Base-by-base conservation (phyloP, 2,329 filamentous ascomycete species). In the Aspergillus transmontanensis region DNA sequence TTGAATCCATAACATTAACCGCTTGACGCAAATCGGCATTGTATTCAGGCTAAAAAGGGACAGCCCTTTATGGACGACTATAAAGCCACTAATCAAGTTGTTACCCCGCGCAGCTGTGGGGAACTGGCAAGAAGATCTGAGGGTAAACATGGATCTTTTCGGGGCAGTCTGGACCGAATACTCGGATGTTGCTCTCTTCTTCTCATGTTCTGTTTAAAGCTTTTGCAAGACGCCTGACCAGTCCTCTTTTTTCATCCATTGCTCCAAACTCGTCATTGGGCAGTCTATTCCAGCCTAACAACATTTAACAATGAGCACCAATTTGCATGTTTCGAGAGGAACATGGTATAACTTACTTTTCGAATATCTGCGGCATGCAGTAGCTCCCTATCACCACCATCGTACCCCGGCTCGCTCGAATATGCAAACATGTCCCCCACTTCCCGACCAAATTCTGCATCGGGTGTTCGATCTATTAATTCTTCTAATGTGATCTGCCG, bases 401-500 rank as follows among this genome's bases (percentile, higher is more conserved):
- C 82, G 60, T 85, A 85, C 0, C 83, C 83, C 0, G 83, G 82
- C 41, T 83, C 75, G 0, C 78, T 80, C 12, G 75, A 77, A 63
- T 85, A 85, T 1, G 71, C 65, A 51, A 80, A 84, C 83, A 85
- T 85, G 62, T 79, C 69, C 4, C 77, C 77, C 0, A 81, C 72
- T 64, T 85, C 83, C 0, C 77, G 69, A 0, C 82, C 83, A 1
- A 76, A 75, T 2, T 82, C 81, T 2, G 67, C 68, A 48, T 84
- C 82, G 0, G 74, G 72, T 0, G 76, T 71, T 2, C 67, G 66
- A 0, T 70, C 70, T 10, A 82, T 74, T 76, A 84, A 78, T 43
- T 82, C 76, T 6, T 82, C 77, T 1, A 76, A 62, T 0, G 75
- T 70, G 12, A 82, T 67, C 63, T 84, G 76, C 39, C 75, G 74